Evolutionary conservation across 192 early-diverging fungal species (phyloP).

Genomic region (Coemansia sp.): DNA sequence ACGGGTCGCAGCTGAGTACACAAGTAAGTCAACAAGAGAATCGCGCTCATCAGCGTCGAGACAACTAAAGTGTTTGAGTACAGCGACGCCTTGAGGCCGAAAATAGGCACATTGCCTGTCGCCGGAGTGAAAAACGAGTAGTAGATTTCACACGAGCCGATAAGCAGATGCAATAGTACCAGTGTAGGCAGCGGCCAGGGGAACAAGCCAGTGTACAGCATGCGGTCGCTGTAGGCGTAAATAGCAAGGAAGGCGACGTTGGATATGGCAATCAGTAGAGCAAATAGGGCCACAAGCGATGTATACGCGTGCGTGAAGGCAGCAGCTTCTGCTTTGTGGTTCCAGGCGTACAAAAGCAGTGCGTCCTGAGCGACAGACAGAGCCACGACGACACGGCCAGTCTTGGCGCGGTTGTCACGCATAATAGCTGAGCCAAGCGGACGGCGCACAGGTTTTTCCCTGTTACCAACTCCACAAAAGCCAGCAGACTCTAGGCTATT

Average conservation of each 20-base stretch:
- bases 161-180: constrained; percentile 6
- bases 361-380: constrained; percentile 9
- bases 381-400: background rate
- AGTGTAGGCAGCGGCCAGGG: constrained; percentile 24
- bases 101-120: constrained; percentile 16
- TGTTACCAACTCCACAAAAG: constrained; percentile 1
- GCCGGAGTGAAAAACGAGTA: constrained; percentile 31
- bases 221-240: constrained; percentile 16
- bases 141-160: constrained; percentile 23
- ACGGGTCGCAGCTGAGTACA: constrained; percentile 27
- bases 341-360: background rate
- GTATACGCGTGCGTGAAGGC: background rate
- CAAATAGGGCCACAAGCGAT: background rate
- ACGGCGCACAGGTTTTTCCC: constrained; percentile 21
- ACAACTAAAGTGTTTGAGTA: constrained; percentile 18
- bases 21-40: constrained; percentile 1
- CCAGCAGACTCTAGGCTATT: background rate
- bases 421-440: constrained; percentile 19
- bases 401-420: constrained; percentile 24
- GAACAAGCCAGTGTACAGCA: constrained; percentile 25
- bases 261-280: background rate
- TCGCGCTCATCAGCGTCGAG: background rate
- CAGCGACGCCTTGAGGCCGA: constrained; percentile 18
- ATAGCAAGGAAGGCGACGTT: background rate
- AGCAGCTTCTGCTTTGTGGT: background rate